Evolutionary conservation across 352 stramenopile genomes (phyloP), one percentile per base, ranked within the genome.

Genomic region (Sclerospora graminicola): DNA sequence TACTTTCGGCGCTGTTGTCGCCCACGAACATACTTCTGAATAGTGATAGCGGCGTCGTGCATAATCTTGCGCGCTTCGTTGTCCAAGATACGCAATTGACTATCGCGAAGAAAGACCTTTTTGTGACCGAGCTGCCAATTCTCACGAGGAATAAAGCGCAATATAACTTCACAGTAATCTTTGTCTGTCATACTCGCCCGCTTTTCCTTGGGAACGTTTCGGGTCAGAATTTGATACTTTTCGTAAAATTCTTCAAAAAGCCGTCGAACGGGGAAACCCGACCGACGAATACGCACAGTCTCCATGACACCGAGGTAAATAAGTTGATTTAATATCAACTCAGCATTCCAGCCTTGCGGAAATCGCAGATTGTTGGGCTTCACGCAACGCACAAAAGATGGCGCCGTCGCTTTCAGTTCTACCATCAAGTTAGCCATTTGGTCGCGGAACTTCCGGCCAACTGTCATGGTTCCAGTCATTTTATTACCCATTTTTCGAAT

Each of bases 361-460:
- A 89, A 92, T 4, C 76, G 80, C 27, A 91, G 44, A 51, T 95
- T 95, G 61, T 96, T 96, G 0, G 87, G 87, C 64, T 96, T 95
- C 14, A 96, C 83, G 41, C 85, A 96, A 5, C 87, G 87, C 29
- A 96, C 84, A 48, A 95, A 96, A 6, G 78, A 89, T n/a, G 86
- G 80, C 3, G 63, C 36, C 1, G 82, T 95, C 2, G 73, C 77
- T 41, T 84, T 84, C 0, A 95, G 55, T 48, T 94, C 79, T 20
- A 81, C 51, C 79, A 94, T 94, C 18, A 94, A 57, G 18, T 90
- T 81, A 2, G 72, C 63, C 82, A 95, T 93, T 46, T 94, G 79
- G 32, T 90, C 83, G 14, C 82, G 79, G 55, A 97, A 97, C 49
- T 91, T 90, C 38, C 89, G 82, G 1, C 80, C 82, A 10, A 94